Conservation (phyloP, 2,329 filamentous ascomycete genomes). For the Aspergillus transmontanensis region DNA sequence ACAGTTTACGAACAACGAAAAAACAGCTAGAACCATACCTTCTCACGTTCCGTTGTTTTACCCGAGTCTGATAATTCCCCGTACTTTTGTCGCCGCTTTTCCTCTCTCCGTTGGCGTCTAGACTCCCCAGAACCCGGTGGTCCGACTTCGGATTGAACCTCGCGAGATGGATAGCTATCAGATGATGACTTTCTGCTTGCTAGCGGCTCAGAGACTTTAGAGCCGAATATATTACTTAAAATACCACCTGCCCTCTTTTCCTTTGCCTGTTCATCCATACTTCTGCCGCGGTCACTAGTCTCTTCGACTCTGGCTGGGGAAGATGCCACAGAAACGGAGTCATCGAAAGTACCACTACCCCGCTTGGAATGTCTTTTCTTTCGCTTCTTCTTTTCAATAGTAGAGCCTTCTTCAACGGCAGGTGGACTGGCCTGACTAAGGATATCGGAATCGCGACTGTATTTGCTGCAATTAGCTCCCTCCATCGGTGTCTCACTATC, state of each 20-base stretch:
- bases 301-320: slow-evolving; percentile 36
- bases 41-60: slow-evolving; percentile 34
- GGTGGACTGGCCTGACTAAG: slow-evolving; percentile 16
- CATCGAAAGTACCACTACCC: slow-evolving; percentile 37
- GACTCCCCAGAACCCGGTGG: slow-evolving; percentile 36
- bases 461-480: slow-evolving; percentile 24
- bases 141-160: slow-evolving; percentile 40
- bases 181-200: slow-evolving; percentile 30
- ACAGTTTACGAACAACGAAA: slow-evolving; percentile 32
- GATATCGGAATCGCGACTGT: slow-evolving; percentile 25
- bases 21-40: slow-evolving; percentile 43
- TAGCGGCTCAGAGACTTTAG: slow-evolving; percentile 36
- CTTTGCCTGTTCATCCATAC: slow-evolving; percentile 37
- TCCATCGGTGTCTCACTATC: slow-evolving; percentile 16
- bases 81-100: slow-evolving; percentile 39
- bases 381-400: slow-evolving; percentile 27
- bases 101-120: slow-evolving; percentile 42
- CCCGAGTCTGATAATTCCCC: slow-evolving; percentile 40
- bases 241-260: slow-evolving; percentile 37
- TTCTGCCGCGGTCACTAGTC: slow-evolving; percentile 32
- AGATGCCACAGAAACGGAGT: slow-evolving; percentile 38
- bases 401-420: slow-evolving; percentile 14
- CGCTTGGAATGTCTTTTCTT: slow-evolving; percentile 32
- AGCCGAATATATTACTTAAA: slow-evolving; percentile 42
- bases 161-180: slow-evolving; percentile 32